Evolutionary conservation across 2,329 filamentous ascomycete genomes (phyloP).

Genomic region (Acrodontium crateriforme): DNA sequence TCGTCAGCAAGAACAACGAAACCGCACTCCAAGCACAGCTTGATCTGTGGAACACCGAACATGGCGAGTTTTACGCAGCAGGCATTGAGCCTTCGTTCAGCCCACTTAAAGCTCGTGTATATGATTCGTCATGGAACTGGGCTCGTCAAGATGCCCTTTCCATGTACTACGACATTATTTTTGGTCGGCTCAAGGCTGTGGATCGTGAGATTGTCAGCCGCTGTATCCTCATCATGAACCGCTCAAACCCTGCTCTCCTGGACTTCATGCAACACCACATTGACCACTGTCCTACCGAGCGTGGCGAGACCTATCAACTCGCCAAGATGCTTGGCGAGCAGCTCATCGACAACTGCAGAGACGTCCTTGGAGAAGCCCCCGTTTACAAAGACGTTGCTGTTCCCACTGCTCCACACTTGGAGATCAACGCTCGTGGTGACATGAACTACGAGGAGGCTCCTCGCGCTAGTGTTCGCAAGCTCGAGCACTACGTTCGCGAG

Average conservation of each 20-base stretch:
- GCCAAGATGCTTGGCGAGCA: conserved; percentile 87
- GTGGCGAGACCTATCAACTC: conserved; percentile 94
- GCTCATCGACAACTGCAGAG: conserved; percentile 94
- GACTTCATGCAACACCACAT: conserved; percentile 99
- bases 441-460: conserved; percentile 83
- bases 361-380: conserved; percentile 69
- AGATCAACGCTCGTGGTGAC: conserved; percentile 83
- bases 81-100: conserved; percentile 94
- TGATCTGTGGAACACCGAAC: conserved; percentile 88
- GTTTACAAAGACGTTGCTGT: conserved; percentile 93
- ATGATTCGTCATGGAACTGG: conserved; percentile 99
- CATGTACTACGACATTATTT: conserved; percentile 99
- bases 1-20: conserved; percentile 72
- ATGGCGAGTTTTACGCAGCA: conserved; percentile 88
- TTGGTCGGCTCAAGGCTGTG: conserved; percentile 80
- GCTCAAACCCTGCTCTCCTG: conserved; percentile 84
- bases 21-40: conserved; percentile 82
- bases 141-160: conserved; percentile 89
- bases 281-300: conserved; percentile 92
- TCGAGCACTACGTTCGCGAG: conserved; percentile 95
- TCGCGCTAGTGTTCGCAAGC: conserved; percentile 78
- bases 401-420: conserved; percentile 83
- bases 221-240: conserved; percentile 98
- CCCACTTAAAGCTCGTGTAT: conserved; percentile 82
- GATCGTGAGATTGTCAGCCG: conserved; percentile 97